Evolutionary conservation across 768 basidiomycete genomes (phyloP).

Genomic region (Lactifluus rugatus): DNA sequence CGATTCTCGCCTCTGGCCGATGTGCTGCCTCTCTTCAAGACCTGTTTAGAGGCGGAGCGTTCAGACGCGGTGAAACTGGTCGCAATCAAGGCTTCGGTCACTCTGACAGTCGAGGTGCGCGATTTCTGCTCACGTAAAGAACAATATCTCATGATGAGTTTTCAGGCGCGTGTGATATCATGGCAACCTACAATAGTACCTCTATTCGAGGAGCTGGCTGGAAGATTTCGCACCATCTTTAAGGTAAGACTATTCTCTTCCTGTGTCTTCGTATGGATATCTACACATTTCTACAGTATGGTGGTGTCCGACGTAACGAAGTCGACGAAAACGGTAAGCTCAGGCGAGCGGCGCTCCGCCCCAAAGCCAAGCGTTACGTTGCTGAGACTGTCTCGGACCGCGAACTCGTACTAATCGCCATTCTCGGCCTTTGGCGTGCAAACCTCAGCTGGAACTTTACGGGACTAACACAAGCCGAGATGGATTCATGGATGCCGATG

Average conservation of each 20-base stretch:
- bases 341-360: conserved; percentile 45
- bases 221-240: conserved; percentile 46
- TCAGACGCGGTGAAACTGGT: conserved; percentile 75
- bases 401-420: conserved; percentile 58
- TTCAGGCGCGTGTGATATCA: conserved; percentile 41
- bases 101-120: conserved; percentile 55
- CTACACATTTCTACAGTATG: conserved; percentile 29
- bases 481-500: conserved; percentile 38
- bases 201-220: conserved; percentile 36
- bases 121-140: not conserved
- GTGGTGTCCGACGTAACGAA: conserved; percentile 48
- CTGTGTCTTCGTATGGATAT: not conserved
- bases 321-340: conserved; percentile 46
- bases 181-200: conserved; percentile 49
- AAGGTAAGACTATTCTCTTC: conserved; percentile 32
- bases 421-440: conserved; percentile 61
- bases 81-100: conserved; percentile 64
- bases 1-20: conserved; percentile 60
- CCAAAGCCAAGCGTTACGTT: conserved; percentile 49
- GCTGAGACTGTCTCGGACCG: conserved; percentile 54
- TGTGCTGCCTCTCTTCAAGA: conserved; percentile 46
- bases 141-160: not conserved
- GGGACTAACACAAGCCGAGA: conserved; percentile 32
- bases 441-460: conserved; percentile 46
- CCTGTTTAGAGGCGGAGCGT: conserved; percentile 65